phyloP scores from a whole-genome alignment of 805 yeast species.

The Teunomyces atbi region DNA sequence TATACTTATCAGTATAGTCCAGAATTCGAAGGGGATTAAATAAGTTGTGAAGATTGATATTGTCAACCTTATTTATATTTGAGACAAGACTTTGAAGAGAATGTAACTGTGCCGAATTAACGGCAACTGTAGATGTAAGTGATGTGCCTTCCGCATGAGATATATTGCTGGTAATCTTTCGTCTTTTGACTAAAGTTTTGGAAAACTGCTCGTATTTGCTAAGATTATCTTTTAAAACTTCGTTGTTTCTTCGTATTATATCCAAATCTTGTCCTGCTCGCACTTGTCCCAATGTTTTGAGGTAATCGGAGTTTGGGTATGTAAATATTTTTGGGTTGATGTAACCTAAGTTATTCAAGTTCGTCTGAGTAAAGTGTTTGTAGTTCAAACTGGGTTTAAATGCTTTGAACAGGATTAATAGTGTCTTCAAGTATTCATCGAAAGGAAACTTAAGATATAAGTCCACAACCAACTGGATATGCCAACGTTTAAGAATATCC shows the following conservation, averaged over 20 bases:
- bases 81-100: constrained; percentile 18
- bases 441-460: constrained; percentile 29
- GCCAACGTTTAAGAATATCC: constrained; percentile 22
- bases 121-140: neutral
- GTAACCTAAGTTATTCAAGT: constrained; percentile 18
- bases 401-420: constrained; percentile 21
- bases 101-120: constrained; percentile 7
- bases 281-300: constrained; percentile 10
- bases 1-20: constrained; percentile 1
- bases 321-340: constrained; percentile 22
- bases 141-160: neutral
- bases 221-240: constrained; percentile 9
- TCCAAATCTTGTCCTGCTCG: neutral
- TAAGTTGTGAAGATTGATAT: constrained; percentile 11
- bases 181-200: constrained; percentile 8
- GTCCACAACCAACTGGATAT: constrained; percentile 27
- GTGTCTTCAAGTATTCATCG: constrained; percentile 24
- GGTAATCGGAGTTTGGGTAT: constrained; percentile 20
- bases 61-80: constrained; percentile 16
- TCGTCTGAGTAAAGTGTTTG: constrained; percentile 15
- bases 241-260: neutral
- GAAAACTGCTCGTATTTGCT: constrained; percentile 15
- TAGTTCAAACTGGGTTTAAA: constrained; percentile 19
- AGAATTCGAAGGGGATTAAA: neutral
- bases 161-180: constrained; percentile 4